phyloP scores from a whole-genome alignment of 1,284 basidiomycete genomes.

The Moniliella sp. region DNA sequence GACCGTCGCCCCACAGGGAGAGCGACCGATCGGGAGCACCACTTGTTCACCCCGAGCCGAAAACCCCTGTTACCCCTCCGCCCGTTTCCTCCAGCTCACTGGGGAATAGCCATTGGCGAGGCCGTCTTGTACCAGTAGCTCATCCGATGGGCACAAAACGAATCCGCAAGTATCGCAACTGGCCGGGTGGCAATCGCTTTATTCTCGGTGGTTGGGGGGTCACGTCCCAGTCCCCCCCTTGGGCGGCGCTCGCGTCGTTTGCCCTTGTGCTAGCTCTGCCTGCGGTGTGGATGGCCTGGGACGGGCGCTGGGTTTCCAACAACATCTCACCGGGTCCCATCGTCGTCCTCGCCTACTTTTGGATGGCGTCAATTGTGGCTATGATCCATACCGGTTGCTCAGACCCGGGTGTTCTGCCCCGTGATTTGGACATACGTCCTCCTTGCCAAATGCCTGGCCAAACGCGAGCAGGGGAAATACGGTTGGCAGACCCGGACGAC shows the following conservation, averaged over 20 bases:
- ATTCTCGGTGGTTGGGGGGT: slow-evolving; percentile 15
- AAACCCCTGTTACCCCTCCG: no score
- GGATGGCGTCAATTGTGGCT: neutral
- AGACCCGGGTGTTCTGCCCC: slow-evolving; percentile 30
- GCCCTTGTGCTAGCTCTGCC: slow-evolving; percentile 12
- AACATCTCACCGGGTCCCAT: slow-evolving; percentile 16
- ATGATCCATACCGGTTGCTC: slow-evolving; percentile 15
- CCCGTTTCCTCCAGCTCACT: no score
- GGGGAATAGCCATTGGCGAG: no score
- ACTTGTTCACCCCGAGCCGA: no score
- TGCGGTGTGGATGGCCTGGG: slow-evolving; percentile 21
- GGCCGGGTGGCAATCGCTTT: slow-evolving; percentile 18
- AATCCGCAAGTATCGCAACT: slow-evolving; percentile 9
- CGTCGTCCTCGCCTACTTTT: slow-evolving; percentile 13
- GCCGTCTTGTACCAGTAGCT: no score
- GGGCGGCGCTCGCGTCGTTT: slow-evolving; percentile 13
- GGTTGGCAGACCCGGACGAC: slow-evolving; percentile 4
- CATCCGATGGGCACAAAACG: no score
- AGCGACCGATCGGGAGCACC: no score
- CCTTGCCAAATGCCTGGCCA: slow-evolving; percentile 12
- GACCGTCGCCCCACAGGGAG: no score
- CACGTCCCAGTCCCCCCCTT: slow-evolving; percentile 18
- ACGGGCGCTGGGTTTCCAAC: slow-evolving; percentile 13
- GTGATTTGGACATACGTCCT: slow-evolving; percentile 25
- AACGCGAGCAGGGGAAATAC: no score